phyloP scores from a whole-genome alignment of 2,329 filamentous ascomycete species.

The Apiospora hydei region DNA sequence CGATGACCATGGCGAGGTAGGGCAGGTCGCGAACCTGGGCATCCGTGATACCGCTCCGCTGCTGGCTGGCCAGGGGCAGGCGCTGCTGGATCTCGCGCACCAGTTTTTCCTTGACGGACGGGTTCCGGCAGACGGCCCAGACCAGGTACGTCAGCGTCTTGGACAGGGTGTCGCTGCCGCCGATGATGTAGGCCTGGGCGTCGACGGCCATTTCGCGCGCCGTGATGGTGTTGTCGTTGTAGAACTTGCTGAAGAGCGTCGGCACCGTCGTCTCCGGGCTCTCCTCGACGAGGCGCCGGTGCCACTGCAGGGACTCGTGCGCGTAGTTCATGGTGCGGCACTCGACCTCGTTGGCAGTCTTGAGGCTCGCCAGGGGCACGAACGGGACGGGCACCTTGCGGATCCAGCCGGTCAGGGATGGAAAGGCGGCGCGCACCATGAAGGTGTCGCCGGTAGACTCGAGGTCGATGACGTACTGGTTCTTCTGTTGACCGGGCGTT shows the following conservation, averaged over 20 bases:
- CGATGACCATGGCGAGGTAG: slow-evolving; percentile 51
- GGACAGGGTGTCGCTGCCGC: slow-evolving; percentile 60
- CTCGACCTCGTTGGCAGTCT: neutral
- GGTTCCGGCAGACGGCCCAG: slow-evolving; percentile 47
- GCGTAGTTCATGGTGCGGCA: slow-evolving; percentile 11
- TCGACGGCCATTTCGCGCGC: slow-evolving; percentile 50
- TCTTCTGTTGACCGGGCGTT: neutral
- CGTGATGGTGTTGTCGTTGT: slow-evolving; percentile 49
- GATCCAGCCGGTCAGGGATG: neutral
- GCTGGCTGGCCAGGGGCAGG: slow-evolving; percentile 41
- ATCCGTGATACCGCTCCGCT: slow-evolving; percentile 35
- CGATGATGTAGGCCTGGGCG: slow-evolving; percentile 46
- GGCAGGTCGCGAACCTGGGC: slow-evolving; percentile 46
- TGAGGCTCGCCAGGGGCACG: neutral
- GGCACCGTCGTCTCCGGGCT: neutral
- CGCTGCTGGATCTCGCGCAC: slow-evolving; percentile 46
- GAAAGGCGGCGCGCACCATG: neutral
- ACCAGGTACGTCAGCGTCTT: slow-evolving; percentile 56
- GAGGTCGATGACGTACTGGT: slow-evolving; percentile 4
- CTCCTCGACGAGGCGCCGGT: neutral
- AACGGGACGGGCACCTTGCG: neutral
- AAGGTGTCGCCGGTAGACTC: slow-evolving; percentile 6
- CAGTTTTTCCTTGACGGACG: slow-evolving; percentile 41
- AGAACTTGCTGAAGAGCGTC: slow-evolving; percentile 9
- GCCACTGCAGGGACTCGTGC: slow-evolving; percentile 7